Conservation (phyloP, 768 basidiomycete genomes). For the Obba rivulosa region DNA sequence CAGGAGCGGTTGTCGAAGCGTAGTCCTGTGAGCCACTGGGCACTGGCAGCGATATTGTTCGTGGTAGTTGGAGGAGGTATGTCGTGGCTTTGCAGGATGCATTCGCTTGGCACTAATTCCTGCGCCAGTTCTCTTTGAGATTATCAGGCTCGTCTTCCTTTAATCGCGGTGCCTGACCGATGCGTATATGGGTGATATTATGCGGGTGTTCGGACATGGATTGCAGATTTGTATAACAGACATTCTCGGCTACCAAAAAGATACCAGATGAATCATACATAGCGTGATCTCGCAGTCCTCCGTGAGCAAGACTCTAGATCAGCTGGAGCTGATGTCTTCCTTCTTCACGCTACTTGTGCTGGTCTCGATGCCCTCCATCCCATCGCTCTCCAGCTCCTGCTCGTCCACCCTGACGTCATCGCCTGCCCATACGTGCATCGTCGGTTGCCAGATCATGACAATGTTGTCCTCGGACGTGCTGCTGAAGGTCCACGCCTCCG, state of each 20-base stretch:
- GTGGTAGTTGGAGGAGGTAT: conserved; percentile 77
- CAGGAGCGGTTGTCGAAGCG: conserved; percentile 66
- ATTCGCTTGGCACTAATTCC: background rate
- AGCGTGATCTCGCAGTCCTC: conserved; percentile 1
- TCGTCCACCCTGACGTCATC: conserved; percentile 82
- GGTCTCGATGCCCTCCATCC: conserved; percentile 70
- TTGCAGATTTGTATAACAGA: conserved; percentile 1
- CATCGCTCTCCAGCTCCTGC: conserved; percentile 77
- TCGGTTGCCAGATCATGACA: conserved; percentile 96
- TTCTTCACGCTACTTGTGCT: too few relatives aligned
- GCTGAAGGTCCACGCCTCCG: conserved; percentile 79
- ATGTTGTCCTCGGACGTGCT: conserved; percentile 97
- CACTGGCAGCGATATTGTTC: conserved; percentile 67
- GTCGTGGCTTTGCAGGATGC: conserved; percentile 18
- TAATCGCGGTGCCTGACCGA: conserved; percentile 24
- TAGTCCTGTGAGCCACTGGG: conserved; percentile 73
- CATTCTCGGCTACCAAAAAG: background rate
- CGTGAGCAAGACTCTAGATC: too few relatives aligned
- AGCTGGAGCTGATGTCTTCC: too few relatives aligned
- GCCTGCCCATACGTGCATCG: conserved; percentile 89
- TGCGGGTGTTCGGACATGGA: background rate
- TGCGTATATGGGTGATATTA: background rate
- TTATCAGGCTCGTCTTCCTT: conserved; percentile 62
- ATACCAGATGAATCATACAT: conserved; percentile 1
- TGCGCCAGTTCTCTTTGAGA: conserved; percentile 67